phyloP scores from a whole-genome alignment of 2,329 filamentous ascomycete species.

The Ilyonectria destructans region DNA sequence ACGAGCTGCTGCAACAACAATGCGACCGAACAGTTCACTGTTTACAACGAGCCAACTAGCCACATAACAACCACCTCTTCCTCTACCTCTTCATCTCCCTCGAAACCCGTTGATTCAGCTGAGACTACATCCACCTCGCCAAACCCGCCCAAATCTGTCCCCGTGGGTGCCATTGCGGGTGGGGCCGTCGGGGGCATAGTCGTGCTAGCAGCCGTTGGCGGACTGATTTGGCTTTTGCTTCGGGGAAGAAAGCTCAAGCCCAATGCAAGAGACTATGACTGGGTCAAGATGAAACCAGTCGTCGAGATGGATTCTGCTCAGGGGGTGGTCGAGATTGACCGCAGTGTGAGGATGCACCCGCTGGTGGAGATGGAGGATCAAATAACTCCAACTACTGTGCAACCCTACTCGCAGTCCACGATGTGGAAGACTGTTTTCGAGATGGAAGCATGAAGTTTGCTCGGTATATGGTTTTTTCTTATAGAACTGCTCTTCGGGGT shows the following conservation, averaged over 20 bases:
- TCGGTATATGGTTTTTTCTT: background rate
- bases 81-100: background rate
- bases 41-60: no score
- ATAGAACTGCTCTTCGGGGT: no score
- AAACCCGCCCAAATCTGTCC: background rate
- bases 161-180: background rate
- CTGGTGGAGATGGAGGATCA: background rate
- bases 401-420: background rate
- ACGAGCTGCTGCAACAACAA: background rate
- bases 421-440: background rate
- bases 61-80: no score
- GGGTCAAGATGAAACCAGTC: background rate
- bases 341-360: background rate
- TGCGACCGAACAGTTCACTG: background rate
- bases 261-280: background rate
- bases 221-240: background rate
- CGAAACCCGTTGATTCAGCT: background rate
- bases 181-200: slow-evolving; percentile 1
- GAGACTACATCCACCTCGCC: background rate
- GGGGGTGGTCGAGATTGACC: background rate
- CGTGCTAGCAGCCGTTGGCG: background rate
- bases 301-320: no score
- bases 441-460: background rate
- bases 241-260: background rate
- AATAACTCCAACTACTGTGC: no score